Evolutionary conservation across 176 grass and related monocot species (phyloP).

Genomic region (Oryza punctata): DNA sequence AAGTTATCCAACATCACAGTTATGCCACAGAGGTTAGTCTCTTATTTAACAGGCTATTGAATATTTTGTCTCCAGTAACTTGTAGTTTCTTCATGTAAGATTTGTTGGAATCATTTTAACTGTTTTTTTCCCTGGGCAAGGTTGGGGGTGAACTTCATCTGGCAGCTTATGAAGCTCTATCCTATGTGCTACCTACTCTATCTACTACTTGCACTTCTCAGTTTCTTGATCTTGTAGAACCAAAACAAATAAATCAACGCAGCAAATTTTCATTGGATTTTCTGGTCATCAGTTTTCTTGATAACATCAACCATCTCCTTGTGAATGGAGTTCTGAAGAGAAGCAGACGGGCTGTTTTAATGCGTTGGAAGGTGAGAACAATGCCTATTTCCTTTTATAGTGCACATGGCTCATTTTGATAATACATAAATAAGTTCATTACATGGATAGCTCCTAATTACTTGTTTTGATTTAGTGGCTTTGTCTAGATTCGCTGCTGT

Average conservation of each 20-base stretch:
- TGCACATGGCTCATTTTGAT: neutral
- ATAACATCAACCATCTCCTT: conserved; percentile 77
- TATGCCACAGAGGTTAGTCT: conserved; percentile 63
- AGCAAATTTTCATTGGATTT: conserved; percentile 58
- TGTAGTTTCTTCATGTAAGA: conserved; percentile 26
- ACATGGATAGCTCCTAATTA: conserved; percentile 31
- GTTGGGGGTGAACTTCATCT: conserved; percentile 81
- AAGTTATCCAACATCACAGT: conserved; percentile 68
- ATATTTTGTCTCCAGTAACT: conserved; percentile 17
- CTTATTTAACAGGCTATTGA: conserved; percentile 34
- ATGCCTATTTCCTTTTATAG: conserved; percentile 1
- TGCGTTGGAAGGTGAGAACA: conserved; percentile 80
- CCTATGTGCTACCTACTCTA: conserved; percentile 62
- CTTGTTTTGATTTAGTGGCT: conserved; percentile 76
- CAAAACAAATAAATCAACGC: conserved; percentile 28
- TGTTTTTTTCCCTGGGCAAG: conserved; percentile 42
- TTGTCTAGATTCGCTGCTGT: conserved; percentile 78
- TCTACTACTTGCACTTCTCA: conserved; percentile 40
- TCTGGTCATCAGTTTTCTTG: conserved; percentile 57
- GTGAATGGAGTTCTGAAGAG: conserved; percentile 72
- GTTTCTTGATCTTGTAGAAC: conserved; percentile 43
- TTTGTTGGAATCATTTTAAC: conserved; percentile 17
- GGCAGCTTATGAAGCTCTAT: conserved; percentile 85
- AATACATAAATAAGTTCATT: neutral
- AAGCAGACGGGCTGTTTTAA: conserved; percentile 90